Evolutionary conservation across 176 grass and related monocot genomes (phyloP).

Genomic region (Oryza coarctata): DNA sequence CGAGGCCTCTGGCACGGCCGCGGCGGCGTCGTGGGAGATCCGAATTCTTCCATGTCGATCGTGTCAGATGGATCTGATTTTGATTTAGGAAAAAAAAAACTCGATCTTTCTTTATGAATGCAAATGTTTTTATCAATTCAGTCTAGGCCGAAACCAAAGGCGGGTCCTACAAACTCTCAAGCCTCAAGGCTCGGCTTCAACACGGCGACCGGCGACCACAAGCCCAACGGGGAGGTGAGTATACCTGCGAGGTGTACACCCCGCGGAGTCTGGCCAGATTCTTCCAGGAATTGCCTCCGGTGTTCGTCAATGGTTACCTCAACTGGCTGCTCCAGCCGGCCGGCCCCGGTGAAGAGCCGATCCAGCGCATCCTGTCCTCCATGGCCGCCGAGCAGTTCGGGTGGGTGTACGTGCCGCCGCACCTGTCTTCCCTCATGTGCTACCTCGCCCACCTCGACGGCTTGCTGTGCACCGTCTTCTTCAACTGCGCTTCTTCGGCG

Average conservation of each 20-base stretch:
- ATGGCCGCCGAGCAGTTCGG: conserved; percentile 10
- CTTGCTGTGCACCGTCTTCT: neutral
- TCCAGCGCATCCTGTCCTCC: conserved; percentile 4
- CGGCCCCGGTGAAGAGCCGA: neutral
- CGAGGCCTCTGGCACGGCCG: too few relatives aligned
- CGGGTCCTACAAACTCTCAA: too few relatives aligned
- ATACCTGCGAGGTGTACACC: conserved; percentile 13
- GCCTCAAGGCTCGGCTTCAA: conserved; percentile 33
- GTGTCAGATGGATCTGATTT: too few relatives aligned
- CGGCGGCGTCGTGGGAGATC: too few relatives aligned
- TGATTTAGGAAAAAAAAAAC: too few relatives aligned
- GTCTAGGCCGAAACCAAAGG: too few relatives aligned
- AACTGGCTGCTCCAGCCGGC: neutral
- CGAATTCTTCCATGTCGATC: too few relatives aligned
- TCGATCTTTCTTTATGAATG: too few relatives aligned
- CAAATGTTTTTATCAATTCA: too few relatives aligned
- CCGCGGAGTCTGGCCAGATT: neutral
- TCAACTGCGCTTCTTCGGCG: neutral
- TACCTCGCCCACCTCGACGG: neutral
- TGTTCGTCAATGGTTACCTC: neutral
- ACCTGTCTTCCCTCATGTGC: neutral
- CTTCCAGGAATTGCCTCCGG: neutral
- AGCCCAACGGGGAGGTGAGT: neutral
- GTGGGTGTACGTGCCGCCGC: conserved; percentile 7
- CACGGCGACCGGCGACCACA: neutral